Base-by-base conservation (phyloP, 495 filamentous ascomycete genomes). In the Aspergillus diversus region DNA sequence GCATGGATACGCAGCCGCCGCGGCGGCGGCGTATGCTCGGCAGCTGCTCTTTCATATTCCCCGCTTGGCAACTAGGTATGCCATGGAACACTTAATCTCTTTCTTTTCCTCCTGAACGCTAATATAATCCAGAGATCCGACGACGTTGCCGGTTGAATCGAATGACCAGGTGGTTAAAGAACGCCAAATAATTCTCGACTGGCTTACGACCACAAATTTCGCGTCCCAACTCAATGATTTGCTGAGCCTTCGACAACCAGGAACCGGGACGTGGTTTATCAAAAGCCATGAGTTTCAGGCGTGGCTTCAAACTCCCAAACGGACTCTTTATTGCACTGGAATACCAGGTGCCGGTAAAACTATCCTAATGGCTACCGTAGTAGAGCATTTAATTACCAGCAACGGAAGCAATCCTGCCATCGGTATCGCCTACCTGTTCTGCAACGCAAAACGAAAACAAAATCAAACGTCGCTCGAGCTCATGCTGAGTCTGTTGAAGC, bases 221-320 rank as follows among this genome's bases (percentile, higher is more conserved):
- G 49, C 21, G 58, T n/a, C 33, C 42, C 60, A 64, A 12, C 63
- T 66, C 7, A 64, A 33, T 55, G 63, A 68, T 21, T 60, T 43
- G 27, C 34, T 69, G 4, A 32, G 7, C 1, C 1, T 9, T 11
- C 66, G 72, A 17, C 71, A 78, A 17, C 39, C 65, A 33, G 77
- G 71, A n/a, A 81, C 79, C 0, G 75, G 80, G 0, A 46, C 71
- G 61, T 85, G 79, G 81, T 62, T 85, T 27, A 64, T 83, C 1
- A 46, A 78, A 3, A 74, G 73, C 5, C n/a, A 59, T 0, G 63
- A 74, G 8, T 84, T 74, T 55, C 59, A 61, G 17, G 9, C 13
- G 1, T 83, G 80, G 80, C 3, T 77, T 0, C 43, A 60, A 0
- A 57, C 11, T 0, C 21, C 56, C 27, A 56, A 66, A 0, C 63